A percentile compares a stretch with the other conserved stretches of the same genome.
Evolutionary conservation across 139 green algal species (phyloP).

Genomic region (Tetraselmis striata): DNA sequence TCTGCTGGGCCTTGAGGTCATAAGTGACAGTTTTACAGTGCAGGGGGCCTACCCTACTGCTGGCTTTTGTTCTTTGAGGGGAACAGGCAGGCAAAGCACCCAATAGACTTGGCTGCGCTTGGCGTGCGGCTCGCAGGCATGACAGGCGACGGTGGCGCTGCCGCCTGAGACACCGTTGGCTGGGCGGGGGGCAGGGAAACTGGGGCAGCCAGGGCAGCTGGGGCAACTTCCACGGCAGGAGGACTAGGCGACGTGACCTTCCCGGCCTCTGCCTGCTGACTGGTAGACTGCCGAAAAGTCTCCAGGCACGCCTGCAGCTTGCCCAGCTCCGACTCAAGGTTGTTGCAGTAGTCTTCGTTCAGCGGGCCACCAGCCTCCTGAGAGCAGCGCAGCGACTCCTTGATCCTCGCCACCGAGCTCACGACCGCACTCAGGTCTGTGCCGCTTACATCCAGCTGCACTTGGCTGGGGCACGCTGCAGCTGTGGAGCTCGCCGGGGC

Average conservation of each 20-base stretch:
- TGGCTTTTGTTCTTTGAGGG: not conserved
- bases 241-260: no score
- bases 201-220: not conserved
- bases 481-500: no score
- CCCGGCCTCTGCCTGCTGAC: not conserved
- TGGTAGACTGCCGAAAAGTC: not conserved
- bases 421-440: no score
- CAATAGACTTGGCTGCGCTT: not conserved
- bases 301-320: not conserved
- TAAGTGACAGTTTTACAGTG: no score
- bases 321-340: not conserved
- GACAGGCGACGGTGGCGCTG: not conserved
- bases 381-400: not conserved
- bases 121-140: not conserved
- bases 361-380: not conserved
- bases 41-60: no score
- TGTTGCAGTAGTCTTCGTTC: not conserved
- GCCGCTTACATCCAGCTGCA: no score
- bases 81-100: not conserved
- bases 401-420: not conserved
- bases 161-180: not conserved
- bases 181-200: not conserved
- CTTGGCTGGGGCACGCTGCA: no score
- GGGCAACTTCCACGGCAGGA: no score
- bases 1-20: no score